phyloP scores from a whole-genome alignment of 1,284 basidiomycete species.

The Ganoderma resinaceum region DNA sequence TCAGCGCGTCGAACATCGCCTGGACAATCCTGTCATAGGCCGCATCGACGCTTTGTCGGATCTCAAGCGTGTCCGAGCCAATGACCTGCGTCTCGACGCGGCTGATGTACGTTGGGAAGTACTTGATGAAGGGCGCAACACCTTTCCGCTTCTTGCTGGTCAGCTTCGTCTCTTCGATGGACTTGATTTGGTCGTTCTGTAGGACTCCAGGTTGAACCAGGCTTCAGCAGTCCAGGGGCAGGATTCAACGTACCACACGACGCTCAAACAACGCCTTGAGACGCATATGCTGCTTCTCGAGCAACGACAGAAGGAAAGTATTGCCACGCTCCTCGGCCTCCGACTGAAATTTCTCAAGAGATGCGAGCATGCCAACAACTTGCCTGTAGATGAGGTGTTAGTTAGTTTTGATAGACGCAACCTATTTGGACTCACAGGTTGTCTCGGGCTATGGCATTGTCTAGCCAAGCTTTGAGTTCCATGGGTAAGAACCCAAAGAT shows the following conservation, averaged over 20 bases:
- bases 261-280: conserved; percentile 78
- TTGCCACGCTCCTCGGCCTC: conserved; percentile 85
- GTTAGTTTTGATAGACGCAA: background rate
- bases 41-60: conserved; percentile 80
- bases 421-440: conserved; percentile 64
- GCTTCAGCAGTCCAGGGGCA: background rate
- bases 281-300: conserved; percentile 85
- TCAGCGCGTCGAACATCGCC: conserved; percentile 90
- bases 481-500: conserved; percentile 93
- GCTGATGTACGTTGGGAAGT: conserved; percentile 90
- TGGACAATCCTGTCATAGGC: conserved; percentile 91
- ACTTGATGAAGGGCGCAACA: conserved; percentile 91
- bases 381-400: conserved; percentile 60
- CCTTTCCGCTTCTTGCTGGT: conserved; percentile 93
- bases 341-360: conserved; percentile 79
- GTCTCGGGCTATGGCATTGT: conserved; percentile 80
- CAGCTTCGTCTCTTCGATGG: conserved; percentile 91
- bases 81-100: conserved; percentile 90
- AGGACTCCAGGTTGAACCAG: background rate
- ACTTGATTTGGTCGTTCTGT: conserved; percentile 87
- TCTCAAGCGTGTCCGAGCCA: conserved; percentile 77
- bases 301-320: conserved; percentile 73
- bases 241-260: conserved; percentile 68
- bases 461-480: conserved; percentile 88
- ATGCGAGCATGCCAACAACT: conserved; percentile 84